These are phyloP conservation scores for Immersiporthe knoxdaviesiana DNA, from an alignment of 2,329 filamentous ascomycete genomes.

Conservation along the genomic window DNA sequence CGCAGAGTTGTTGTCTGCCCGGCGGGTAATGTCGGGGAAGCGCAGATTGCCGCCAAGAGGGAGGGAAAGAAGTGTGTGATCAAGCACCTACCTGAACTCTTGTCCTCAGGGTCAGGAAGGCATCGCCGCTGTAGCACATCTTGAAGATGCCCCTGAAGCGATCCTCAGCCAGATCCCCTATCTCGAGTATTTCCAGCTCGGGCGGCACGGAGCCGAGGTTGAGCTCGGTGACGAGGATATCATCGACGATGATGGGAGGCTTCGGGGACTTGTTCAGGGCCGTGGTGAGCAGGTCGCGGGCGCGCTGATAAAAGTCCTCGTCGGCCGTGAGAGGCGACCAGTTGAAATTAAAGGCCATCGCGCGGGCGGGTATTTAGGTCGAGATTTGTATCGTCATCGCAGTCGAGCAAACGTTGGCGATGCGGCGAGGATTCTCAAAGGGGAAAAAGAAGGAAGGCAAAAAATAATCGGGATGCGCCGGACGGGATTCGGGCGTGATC, in stretches of 20 bases:
- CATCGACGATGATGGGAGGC: slow-evolving; percentile 98
- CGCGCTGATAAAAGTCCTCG: slow-evolving; percentile 85
- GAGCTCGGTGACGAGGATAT: slow-evolving; percentile 96
- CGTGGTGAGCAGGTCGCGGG: slow-evolving; percentile 90
- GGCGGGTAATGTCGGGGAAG: background rate
- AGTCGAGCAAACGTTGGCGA: slow-evolving; percentile 22
- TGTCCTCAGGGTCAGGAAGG: slow-evolving; percentile 92
- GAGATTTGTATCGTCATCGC: slow-evolving; percentile 40
- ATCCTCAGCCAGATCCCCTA: slow-evolving; percentile 96
- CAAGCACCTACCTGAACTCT: slow-evolving; percentile 76
- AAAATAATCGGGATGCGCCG: background rate
- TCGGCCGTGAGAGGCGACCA: slow-evolving; percentile 98
- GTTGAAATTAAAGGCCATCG: slow-evolving; percentile 99
- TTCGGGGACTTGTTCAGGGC: slow-evolving; percentile 98
- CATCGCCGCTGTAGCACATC: slow-evolving; percentile 96
- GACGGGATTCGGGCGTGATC: background rate
- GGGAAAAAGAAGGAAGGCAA: no score
- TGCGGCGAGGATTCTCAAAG: background rate
- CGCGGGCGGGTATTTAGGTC: slow-evolving; percentile 42
- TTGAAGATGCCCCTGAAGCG: slow-evolving; percentile 98
- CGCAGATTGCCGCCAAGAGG: background rate
- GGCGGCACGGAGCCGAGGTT: slow-evolving; percentile 95
- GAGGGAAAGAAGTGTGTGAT: slow-evolving; percentile 22
- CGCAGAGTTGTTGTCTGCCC: background rate
- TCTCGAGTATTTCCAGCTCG: slow-evolving; percentile 94